phyloP scores from a whole-genome alignment of 176 grass and related monocot genomes.

The Oryza brachyantha region DNA sequence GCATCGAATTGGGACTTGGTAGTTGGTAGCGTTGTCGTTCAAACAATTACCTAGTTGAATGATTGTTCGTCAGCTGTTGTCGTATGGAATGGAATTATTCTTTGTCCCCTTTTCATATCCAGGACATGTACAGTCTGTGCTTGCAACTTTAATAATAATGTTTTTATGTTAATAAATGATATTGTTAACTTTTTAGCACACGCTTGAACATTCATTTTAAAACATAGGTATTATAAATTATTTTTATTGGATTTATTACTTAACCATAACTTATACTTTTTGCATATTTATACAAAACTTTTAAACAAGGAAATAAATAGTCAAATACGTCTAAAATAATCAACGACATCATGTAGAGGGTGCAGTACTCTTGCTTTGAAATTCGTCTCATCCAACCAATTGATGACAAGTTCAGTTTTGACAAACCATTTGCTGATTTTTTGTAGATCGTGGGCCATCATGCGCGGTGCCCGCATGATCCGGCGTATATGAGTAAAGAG shows the following conservation, averaged over 20 bases:
- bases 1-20: slow-evolving; percentile 14
- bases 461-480: too few species aligned
- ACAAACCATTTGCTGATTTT: too few species aligned
- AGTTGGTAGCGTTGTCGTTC: background rate
- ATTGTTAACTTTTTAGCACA: background rate
- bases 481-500: background rate
- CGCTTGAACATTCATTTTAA: too few species aligned
- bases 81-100: background rate
- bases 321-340: too few species aligned
- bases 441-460: background rate
- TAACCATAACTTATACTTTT: too few species aligned
- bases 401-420: background rate
- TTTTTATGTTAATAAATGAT: background rate
- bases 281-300: too few species aligned
- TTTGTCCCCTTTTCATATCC: background rate
- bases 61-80: background rate
- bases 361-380: background rate
- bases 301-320: too few species aligned
- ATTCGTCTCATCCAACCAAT: background rate
- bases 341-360: too few species aligned
- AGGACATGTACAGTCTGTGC: too few species aligned
- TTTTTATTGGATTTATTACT: too few species aligned
- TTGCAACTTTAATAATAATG: too few species aligned
- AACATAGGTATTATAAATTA: too few species aligned
- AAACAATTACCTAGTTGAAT: background rate